phyloP scores from a whole-genome alignment of 169 alveolate genomes.

The Plasmodium gonderi region DNA sequence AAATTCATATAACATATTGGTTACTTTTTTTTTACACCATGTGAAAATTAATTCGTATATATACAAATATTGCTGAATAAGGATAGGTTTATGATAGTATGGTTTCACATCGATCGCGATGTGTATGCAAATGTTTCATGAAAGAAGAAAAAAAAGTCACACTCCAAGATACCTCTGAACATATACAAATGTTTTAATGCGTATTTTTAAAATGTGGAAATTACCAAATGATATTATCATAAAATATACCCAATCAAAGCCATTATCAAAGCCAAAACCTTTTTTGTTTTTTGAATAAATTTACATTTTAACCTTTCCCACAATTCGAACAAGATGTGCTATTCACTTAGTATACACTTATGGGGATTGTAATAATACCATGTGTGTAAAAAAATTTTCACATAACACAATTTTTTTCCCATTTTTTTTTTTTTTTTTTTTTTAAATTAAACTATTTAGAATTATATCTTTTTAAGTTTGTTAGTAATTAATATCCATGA shows the following conservation, averaged over 20 bases:
- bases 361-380: background rate
- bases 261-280: background rate
- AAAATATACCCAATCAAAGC: background rate
- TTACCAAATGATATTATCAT: background rate
- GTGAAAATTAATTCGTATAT: too few species aligned
- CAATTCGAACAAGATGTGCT: background rate
- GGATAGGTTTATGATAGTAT: too few species aligned
- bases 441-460: too few species aligned
- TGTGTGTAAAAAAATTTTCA: background rate
- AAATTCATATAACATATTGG: too few species aligned
- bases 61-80: too few species aligned
- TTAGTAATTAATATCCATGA: too few species aligned
- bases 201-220: background rate
- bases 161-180: background rate
- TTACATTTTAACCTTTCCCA: background rate
- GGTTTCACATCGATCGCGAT: too few species aligned
- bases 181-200: background rate
- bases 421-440: too few species aligned
- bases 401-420: background rate
- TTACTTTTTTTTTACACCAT: too few species aligned
- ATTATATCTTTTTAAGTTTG: too few species aligned
- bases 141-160: background rate
- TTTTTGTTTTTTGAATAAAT: background rate
- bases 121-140: background rate
- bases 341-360: background rate